Percentiles rank a stretch among this genome's conserved stretches.
Conservation (phyloP, 345 rosid species). For the Luvunga scandens region DNA sequence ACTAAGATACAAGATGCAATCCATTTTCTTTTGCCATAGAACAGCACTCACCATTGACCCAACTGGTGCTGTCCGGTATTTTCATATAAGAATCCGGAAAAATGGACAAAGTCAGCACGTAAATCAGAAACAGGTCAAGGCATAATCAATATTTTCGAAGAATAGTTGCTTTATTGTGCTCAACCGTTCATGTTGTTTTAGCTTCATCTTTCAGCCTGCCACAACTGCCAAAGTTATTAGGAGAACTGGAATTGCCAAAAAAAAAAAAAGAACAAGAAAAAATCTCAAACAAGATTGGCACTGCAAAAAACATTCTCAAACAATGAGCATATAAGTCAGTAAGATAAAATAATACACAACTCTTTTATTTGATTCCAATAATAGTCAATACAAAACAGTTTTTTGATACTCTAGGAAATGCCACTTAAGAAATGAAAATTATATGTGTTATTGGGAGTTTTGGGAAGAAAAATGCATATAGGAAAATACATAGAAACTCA, state of each 20-base stretch:
- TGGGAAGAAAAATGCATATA: conserved; percentile 65
- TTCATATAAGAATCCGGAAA: conserved; percentile 83
- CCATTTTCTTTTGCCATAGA: not conserved
- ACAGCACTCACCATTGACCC: conserved; percentile 50
- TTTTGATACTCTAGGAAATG: no score
- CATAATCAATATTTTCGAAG: conserved; percentile 60
- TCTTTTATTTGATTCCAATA: no score
- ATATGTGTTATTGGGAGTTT: no score
- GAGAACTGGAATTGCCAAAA: no score
- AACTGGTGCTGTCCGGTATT: conserved; percentile 67
- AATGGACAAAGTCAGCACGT: conserved; percentile 67
- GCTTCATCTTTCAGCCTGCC: conserved; percentile 42
- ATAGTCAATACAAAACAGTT: no score
- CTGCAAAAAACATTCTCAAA: not conserved
- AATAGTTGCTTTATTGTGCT: conserved; percentile 58
- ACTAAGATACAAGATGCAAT: not conserved
- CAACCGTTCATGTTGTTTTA: conserved; percentile 40
- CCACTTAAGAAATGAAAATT: no score
- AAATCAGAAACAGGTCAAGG: conserved; percentile 58
- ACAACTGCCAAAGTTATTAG: not conserved
- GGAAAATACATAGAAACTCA: conserved; percentile 61
- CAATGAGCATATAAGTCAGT: not conserved
- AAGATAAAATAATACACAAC: not conserved
- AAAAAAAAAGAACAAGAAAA: no score
- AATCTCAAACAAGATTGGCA: no score